These are phyloP conservation scores for Miamiensis avidus DNA, from an alignment of 169 alveolate genomes.

Conservation along the genomic window DNA sequence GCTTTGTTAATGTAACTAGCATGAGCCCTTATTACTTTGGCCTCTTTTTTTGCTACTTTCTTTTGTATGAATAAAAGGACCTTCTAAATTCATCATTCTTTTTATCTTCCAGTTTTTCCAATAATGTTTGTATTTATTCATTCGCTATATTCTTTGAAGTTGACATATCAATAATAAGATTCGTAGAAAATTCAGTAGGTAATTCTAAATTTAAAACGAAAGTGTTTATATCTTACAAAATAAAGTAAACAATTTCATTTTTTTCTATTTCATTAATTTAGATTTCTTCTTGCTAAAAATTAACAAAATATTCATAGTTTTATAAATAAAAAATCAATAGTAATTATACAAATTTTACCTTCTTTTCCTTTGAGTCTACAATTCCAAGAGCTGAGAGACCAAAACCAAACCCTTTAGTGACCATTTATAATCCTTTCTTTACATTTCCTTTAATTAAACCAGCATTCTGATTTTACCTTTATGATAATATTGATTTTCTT, in stretches of 20 bases:
- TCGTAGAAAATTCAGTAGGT: conserved; percentile 30
- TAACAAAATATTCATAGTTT: neutral
- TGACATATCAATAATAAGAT: conserved; percentile 32
- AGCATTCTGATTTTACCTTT: too few species aligned
- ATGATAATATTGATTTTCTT: too few species aligned
- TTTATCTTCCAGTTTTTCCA: conserved; percentile 35
- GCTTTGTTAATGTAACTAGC: neutral
- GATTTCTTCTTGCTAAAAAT: neutral
- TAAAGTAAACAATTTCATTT: conserved; percentile 26
- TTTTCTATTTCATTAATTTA: conserved; percentile 16
- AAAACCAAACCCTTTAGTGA: neutral
- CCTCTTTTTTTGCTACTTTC: conserved; percentile 3
- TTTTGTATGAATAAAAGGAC: conserved; percentile 21
- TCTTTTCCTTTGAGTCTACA: conserved; percentile 1
- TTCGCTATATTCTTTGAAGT: conserved; percentile 10
- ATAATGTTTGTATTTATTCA: conserved; percentile 22
- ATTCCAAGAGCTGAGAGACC: neutral
- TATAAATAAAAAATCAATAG: neutral
- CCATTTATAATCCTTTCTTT: neutral
- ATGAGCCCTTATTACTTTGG: conserved; percentile 17
- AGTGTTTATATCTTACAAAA: conserved; percentile 33
- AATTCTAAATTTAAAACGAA: conserved; percentile 21
- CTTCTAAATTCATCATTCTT: conserved; percentile 34
- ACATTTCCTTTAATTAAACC: neutral
- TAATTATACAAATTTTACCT: too few species aligned